Percentiles rank a stretch among this genome's conserved stretches.
Conservation (phyloP, 1,139 yeast species). For the Protomyces inundatus region DNA sequence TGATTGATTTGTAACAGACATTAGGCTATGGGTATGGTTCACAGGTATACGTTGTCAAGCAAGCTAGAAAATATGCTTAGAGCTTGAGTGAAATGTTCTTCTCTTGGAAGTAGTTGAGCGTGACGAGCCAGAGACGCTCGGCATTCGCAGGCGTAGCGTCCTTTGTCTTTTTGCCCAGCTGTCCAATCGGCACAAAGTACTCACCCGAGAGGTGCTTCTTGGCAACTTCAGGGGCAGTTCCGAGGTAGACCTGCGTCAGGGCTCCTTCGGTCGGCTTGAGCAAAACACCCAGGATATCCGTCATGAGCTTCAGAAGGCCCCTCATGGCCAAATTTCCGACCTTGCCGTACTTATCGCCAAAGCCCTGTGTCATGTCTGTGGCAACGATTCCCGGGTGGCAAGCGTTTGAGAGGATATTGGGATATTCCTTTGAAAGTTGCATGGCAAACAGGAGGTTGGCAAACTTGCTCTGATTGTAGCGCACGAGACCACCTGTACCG, state of each 20-base stretch:
- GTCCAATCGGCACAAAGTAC: conserved; percentile 13
- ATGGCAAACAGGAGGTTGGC: conserved; percentile 30
- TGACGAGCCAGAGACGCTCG: conserved; percentile 6
- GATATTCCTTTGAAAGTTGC: conserved; percentile 27
- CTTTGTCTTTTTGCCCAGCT: not conserved
- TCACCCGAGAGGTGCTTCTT: conserved; percentile 12
- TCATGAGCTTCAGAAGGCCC: not conserved
- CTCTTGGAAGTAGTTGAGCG: not conserved
- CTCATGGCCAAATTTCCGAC: not conserved
- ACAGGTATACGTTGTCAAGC: no score
- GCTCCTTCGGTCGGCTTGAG: conserved; percentile 14
- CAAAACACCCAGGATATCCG: not conserved
- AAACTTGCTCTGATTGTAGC: conserved; percentile 33
- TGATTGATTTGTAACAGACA: not conserved
- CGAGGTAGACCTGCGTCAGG: conserved; percentile 21
- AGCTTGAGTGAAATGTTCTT: not conserved
- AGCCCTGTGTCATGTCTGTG: conserved; percentile 25
- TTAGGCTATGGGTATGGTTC: no score
- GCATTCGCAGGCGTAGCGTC: not conserved
- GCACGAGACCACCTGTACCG: not conserved
- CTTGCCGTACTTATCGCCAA: not conserved
- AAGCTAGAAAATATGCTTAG: no score
- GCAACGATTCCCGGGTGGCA: conserved; percentile 32
- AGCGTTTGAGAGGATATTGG: conserved; percentile 27
- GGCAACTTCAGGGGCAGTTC: conserved; percentile 2